These are phyloP conservation scores for Oryza longistaminata DNA, from an alignment of 176 grass and related monocot species.

Conservation along the genomic window DNA sequence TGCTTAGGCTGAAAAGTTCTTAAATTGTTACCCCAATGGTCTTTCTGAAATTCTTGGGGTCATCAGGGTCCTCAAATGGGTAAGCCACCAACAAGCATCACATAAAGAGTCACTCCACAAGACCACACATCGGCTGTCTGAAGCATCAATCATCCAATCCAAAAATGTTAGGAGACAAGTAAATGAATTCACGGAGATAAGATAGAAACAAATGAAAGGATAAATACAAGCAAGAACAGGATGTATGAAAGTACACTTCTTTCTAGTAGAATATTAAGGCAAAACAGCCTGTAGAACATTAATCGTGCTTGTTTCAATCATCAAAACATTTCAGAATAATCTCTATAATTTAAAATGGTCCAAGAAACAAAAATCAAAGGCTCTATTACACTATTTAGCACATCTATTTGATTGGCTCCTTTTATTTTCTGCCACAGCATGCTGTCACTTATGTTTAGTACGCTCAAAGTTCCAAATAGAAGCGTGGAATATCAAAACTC, in stretches of 20 bases:
- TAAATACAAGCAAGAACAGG: too few species aligned
- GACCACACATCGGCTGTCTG: conserved; percentile 93
- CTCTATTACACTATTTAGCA: not conserved
- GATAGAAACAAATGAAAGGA: too few species aligned
- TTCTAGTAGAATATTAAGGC: not conserved
- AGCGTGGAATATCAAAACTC: not conserved
- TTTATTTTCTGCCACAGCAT: not conserved
- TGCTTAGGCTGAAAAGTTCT: not conserved
- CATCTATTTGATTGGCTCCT: not conserved
- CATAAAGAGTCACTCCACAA: conserved; percentile 87
- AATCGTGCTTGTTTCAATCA: not conserved
- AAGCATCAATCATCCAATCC: conserved; percentile 13
- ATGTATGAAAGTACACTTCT: not conserved
- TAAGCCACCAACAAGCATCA: conserved; percentile 89
- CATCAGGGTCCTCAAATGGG: conserved; percentile 85
- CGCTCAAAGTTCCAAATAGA: not conserved
- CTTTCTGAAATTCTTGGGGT: conserved; percentile 89
- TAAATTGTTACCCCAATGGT: conserved; percentile 70
- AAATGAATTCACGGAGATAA: not conserved
- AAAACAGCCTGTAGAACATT: not conserved
- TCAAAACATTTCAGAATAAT: not conserved
- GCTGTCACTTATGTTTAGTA: not conserved
- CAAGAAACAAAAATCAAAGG: conserved; percentile 1
- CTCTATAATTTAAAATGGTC: not conserved
- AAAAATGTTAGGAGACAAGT: conserved; percentile 16